phyloP scores from a whole-genome alignment of 73 alveolate genomes.

The Paramecium primaurelia region DNA sequence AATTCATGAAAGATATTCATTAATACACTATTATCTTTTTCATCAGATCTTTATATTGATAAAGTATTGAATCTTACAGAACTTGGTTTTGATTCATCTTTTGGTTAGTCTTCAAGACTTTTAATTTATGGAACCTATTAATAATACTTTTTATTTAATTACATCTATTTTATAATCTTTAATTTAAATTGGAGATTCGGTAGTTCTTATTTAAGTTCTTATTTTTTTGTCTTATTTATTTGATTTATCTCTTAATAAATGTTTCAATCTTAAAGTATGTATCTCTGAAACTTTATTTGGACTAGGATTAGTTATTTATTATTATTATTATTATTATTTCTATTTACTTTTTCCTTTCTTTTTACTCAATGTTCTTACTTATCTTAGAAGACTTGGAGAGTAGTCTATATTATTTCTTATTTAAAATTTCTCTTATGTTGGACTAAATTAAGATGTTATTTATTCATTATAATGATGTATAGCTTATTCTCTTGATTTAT shows the following conservation, averaged over 20 bases:
- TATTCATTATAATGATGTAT: not conserved
- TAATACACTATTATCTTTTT: not conserved
- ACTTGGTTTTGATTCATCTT: not conserved
- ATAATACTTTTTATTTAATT: not conserved
- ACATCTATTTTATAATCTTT: not conserved
- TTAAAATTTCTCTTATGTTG: not conserved
- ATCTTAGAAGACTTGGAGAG: not conserved
- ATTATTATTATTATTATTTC: not conserved
- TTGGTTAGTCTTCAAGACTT: not conserved
- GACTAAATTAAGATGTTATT: not conserved
- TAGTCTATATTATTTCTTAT: not conserved
- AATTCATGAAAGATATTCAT: not conserved
- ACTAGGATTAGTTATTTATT: not conserved
- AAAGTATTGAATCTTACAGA: not conserved
- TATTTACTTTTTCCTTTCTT: not conserved
- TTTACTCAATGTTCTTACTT: not conserved
- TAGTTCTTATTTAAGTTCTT: not conserved
- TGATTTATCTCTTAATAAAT: not conserved
- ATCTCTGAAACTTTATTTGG: not conserved
- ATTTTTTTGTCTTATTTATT: not conserved
- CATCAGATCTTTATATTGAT: not conserved
- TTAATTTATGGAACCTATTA: not conserved
- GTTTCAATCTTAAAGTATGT: not conserved
- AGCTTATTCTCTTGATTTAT: not conserved
- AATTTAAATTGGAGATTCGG: not conserved